phyloP scores from a whole-genome alignment of 2,329 filamentous ascomycete species.

The Zasmidium cellare region DNA sequence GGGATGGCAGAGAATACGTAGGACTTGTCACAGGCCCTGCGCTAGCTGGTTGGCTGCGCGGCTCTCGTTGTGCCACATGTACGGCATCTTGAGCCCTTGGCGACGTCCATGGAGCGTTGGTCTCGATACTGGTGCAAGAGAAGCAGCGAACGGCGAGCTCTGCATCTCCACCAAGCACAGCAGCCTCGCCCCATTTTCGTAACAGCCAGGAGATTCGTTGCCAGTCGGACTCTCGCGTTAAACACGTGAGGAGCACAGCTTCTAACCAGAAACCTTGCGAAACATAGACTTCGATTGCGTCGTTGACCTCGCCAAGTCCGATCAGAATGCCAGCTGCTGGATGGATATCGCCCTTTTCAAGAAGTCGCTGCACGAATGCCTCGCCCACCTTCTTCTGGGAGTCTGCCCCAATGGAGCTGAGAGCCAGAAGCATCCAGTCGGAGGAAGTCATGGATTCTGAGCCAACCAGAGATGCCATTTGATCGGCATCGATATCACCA shows the following conservation, averaged over 20 bases:
- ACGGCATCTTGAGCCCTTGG: slow-evolving; percentile 68
- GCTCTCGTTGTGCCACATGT: slow-evolving; percentile 55
- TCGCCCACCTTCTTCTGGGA: slow-evolving; percentile 89
- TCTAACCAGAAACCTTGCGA: slow-evolving; percentile 92
- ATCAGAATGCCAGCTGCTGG: slow-evolving; percentile 90
- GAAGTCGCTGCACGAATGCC: slow-evolving; percentile 83
- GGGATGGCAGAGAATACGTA: slow-evolving; percentile 70
- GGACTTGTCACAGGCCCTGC: slow-evolving; percentile 64
- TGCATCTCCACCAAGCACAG: slow-evolving; percentile 81
- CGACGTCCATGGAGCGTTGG: slow-evolving; percentile 83
- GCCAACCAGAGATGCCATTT: slow-evolving; percentile 72
- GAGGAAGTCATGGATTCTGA: slow-evolving; percentile 87
- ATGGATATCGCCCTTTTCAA: slow-evolving; percentile 88
- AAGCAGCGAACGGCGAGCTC: slow-evolving; percentile 91
- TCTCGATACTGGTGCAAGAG: slow-evolving; percentile 83
- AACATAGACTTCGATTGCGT: slow-evolving; percentile 94
- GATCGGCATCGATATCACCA: slow-evolving; percentile 77
- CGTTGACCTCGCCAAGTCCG: slow-evolving; percentile 86
- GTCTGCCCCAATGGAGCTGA: slow-evolving; percentile 76
- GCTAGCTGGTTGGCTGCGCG: slow-evolving; percentile 36
- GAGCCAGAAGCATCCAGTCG: slow-evolving; percentile 94
- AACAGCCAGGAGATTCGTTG: slow-evolving; percentile 84
- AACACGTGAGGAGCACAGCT: slow-evolving; percentile 81
- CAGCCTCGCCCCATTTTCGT: slow-evolving; percentile 92
- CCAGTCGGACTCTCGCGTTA: slow-evolving; percentile 84